Percentiles rank a stretch among this genome's conserved stretches.
These are phyloP conservation scores for Alternaria gaisen DNA, from an alignment of 2,329 filamentous ascomycete genomes.

Conservation along the genomic window DNA sequence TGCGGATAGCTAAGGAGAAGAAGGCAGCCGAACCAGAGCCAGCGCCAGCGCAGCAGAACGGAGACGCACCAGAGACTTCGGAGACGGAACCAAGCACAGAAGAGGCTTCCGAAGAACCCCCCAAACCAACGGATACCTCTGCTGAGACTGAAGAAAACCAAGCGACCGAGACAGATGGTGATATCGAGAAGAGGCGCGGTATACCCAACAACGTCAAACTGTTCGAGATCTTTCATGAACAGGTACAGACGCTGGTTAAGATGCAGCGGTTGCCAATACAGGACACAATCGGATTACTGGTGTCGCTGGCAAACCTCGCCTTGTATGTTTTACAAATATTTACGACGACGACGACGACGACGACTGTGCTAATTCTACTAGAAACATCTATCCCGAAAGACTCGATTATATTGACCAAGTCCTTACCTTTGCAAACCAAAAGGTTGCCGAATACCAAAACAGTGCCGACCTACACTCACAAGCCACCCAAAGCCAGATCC, in stretches of 20 bases:
- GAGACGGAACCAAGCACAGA: constrained; percentile 36
- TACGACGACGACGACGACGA: background rate
- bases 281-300: constrained; percentile 90
- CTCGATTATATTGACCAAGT: constrained; percentile 97
- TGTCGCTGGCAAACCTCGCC: constrained; percentile 92
- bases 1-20: constrained; percentile 72
- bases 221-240: constrained; percentile 96
- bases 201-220: constrained; percentile 84
- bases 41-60: constrained; percentile 45
- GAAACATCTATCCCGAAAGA: constrained; percentile 90
- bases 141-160: constrained; percentile 48
- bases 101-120: constrained; percentile 40
- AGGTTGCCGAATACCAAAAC: constrained; percentile 88
- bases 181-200: constrained; percentile 58
- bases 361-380: constrained; percentile 42
- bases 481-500: constrained; percentile 84
- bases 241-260: constrained; percentile 92
- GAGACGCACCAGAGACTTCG: constrained; percentile 34
- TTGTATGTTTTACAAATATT: constrained; percentile 61
- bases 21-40: constrained; percentile 45
- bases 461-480: constrained; percentile 94
- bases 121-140: constrained; percentile 37
- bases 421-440: constrained; percentile 84
- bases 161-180: constrained; percentile 53
- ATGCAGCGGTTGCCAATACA: constrained; percentile 90